Base-by-base conservation (phyloP, 306 rosid species). In the Pterocarpus macrocarpus region DNA sequence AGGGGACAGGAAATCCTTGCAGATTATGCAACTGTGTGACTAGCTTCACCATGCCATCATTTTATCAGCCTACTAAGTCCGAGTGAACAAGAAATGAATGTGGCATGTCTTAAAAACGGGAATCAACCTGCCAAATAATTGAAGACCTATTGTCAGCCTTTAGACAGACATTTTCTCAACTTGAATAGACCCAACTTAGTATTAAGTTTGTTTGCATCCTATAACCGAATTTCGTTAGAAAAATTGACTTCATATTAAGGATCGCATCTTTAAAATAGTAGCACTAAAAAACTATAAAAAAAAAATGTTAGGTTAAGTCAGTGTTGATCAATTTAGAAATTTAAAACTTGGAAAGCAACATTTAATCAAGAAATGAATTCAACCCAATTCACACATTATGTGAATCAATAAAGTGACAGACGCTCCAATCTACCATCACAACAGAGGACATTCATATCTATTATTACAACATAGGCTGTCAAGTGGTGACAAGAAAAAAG, bases 401-500 rank as follows among this genome's bases (percentile, higher is more conserved):
- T 64, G 75, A 73, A 73, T 8, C 38, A 65, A 65, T 56, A 66
- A 49, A 67, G 8, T 55, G 32, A 50, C 57, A 50, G 8, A 43
- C 56, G 30, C 7, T 38, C 11, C 39, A 56, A 58, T 81, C 82
- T 77, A 76, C 73, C 77, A 76, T 79, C 64, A 83, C 86, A 79
- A 59, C 81, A 73, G 35, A 86, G 84, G 83, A 67, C 67, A 43
- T 6, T 41, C 13, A 33, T 73, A 61, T 82, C 82, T 80, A 79
- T 76, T 77, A 76, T 77, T 55, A 83, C 86, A 79, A 64, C 81
- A 69, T 32, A 86, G 82, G 84, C 57, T 88, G 84, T 81, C 76
- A 84, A 79, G 86, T 85, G 71, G 64, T 84, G 88, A 34, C 81
- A 81, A 81, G 83, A 63, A 83, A 83, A 55, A 64, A 59, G 64